These are phyloP conservation scores for Immersiporthe knoxdaviesiana DNA, from an alignment of 2,329 filamentous ascomycete species.

Conservation along the genomic window DNA sequence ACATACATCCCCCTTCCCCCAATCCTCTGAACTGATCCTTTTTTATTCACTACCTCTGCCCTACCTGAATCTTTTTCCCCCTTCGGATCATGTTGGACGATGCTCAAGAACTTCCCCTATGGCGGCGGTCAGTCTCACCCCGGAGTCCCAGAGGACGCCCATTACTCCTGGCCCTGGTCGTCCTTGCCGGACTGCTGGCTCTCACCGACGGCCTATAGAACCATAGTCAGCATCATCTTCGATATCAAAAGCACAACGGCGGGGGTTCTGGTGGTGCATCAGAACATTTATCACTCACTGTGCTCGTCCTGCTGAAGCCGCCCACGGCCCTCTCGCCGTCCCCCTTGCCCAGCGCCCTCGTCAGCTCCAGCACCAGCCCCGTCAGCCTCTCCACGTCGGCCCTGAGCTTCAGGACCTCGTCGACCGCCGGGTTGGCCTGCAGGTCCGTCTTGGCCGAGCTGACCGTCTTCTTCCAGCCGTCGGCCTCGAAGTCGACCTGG, in stretches of 20 bases:
- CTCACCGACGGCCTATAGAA: slow-evolving; percentile 17
- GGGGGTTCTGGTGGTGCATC: no score
- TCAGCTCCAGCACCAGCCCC: slow-evolving; percentile 44
- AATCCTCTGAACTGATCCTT: neutral
- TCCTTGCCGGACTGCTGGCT: slow-evolving; percentile 18
- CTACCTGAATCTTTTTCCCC: neutral
- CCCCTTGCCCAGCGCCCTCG: slow-evolving; percentile 30
- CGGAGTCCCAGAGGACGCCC: no score
- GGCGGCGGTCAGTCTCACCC: no score
- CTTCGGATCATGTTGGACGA: neutral
- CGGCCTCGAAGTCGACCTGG: slow-evolving; percentile 77
- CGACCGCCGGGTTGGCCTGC: slow-evolving; percentile 74
- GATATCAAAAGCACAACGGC: neutral
- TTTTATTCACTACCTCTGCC: neutral
- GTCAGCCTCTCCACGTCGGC: slow-evolving; percentile 63
- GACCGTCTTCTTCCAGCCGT: slow-evolving; percentile 85
- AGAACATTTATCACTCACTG: slow-evolving; percentile 14
- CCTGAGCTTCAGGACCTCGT: slow-evolving; percentile 66
- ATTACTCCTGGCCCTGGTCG: slow-evolving; percentile 5
- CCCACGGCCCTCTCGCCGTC: slow-evolving; percentile 22
- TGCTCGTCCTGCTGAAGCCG: slow-evolving; percentile 25
- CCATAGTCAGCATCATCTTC: neutral
- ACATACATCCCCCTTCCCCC: neutral
- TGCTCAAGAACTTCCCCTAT: neutral
- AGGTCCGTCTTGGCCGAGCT: slow-evolving; percentile 78